phyloP scores from a whole-genome alignment of 768 basidiomycete genomes.

The Tulasnella sp. region DNA sequence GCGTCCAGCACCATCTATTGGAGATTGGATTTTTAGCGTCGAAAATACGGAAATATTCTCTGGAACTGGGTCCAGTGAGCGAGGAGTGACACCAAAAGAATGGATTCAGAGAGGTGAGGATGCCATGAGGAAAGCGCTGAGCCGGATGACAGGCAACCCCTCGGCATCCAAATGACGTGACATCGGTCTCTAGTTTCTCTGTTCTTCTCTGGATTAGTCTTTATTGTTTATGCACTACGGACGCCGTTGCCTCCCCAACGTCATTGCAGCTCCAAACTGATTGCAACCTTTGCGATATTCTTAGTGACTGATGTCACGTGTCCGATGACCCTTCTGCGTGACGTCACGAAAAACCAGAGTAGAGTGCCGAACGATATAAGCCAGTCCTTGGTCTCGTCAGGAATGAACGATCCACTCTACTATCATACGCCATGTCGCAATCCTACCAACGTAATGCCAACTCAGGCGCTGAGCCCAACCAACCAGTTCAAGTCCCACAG shows the following conservation, averaged over 20 bases:
- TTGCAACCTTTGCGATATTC: no score
- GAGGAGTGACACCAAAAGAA: conserved; percentile 1
- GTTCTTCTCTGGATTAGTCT: no score
- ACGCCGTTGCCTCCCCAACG: no score
- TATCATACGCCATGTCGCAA: neutral
- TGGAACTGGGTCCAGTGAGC: neutral
- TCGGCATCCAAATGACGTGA: no score
- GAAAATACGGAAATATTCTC: conserved; percentile 20
- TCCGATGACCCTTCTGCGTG: no score
- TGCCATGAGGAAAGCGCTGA: neutral
- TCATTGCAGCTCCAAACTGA: no score
- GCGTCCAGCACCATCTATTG: conserved; percentile 21
- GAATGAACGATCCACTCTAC: neutral
- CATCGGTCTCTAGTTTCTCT: no score
- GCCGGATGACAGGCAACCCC: neutral
- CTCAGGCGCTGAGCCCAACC: neutral
- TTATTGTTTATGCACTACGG: no score
- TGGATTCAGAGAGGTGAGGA: conserved; percentile 14
- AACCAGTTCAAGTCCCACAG: neutral
- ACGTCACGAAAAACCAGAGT: no score
- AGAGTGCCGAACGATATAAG: no score
- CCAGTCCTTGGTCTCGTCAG: no score
- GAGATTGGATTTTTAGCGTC: conserved; percentile 24
- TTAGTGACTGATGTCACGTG: no score
- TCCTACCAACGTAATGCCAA: neutral